Conservation (phyloP, 2,329 filamentous ascomycete genomes). For the Ophiostoma novo-ulmi region DNA sequence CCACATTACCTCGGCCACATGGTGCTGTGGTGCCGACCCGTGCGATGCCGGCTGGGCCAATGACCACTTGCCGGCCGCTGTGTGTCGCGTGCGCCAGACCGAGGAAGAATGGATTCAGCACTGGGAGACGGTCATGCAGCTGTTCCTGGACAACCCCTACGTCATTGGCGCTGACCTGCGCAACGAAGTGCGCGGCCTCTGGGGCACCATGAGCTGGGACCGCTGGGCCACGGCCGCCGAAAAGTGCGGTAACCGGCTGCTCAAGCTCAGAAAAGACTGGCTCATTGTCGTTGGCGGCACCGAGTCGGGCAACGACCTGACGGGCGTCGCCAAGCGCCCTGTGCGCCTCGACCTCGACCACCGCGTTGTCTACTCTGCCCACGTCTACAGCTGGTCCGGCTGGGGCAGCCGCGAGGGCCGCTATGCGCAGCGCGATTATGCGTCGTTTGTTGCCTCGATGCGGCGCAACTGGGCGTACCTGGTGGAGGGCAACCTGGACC, state of each 20-base stretch:
- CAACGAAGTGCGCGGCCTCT: conserved; percentile 64
- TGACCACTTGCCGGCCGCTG: conserved; percentile 50
- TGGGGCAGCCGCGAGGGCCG: conserved; percentile 59
- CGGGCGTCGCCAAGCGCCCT: conserved; percentile 50
- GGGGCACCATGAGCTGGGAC: conserved; percentile 64
- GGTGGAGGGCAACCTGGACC: conserved; percentile 49
- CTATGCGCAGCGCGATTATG: conserved; percentile 56
- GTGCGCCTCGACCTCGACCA: conserved; percentile 51
- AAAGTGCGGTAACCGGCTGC: conserved; percentile 55
- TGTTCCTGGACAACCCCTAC: conserved; percentile 52
- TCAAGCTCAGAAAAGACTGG: conserved; percentile 58
- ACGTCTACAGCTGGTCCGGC: conserved; percentile 66
- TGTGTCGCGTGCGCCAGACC: conserved; percentile 58
- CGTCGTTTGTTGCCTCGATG: conserved; percentile 60
- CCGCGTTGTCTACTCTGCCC: conserved; percentile 61
- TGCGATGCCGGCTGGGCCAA: conserved; percentile 65
- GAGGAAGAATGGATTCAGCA: conserved; percentile 62
- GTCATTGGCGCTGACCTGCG: conserved; percentile 63
- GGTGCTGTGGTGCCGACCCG: conserved; percentile 64
- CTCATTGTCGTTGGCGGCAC: conserved; percentile 64
- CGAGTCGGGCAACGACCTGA: conserved; percentile 61
- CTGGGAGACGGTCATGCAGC: conserved; percentile 60
- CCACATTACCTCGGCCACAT: conserved; percentile 63
- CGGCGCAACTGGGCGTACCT: conserved; percentile 62
- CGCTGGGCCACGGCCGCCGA: conserved; percentile 61